Conservation (phyloP, 176 grass and related monocot species). For the Zea luxurians region DNA sequence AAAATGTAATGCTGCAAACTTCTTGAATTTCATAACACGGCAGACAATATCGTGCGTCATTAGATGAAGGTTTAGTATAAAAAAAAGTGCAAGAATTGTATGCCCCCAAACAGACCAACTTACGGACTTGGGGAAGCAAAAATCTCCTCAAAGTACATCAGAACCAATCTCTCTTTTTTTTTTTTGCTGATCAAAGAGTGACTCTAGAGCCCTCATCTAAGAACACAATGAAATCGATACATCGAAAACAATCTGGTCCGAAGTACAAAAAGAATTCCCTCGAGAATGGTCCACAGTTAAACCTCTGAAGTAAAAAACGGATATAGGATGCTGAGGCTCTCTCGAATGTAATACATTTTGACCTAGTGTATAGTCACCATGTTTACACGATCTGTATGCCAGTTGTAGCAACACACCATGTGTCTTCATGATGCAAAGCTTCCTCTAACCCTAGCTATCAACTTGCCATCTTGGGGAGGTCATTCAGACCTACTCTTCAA, state of each 20-base stretch:
- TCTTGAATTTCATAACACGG: neutral
- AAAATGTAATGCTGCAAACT: neutral
- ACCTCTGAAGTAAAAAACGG: slow-evolving; percentile 27
- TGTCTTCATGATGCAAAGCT: slow-evolving; percentile 12
- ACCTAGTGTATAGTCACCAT: slow-evolving; percentile 33
- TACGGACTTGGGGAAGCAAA: neutral
- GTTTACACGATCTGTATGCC: slow-evolving; percentile 24
- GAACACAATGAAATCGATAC: slow-evolving; percentile 11
- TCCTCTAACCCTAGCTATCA: slow-evolving; percentile 29
- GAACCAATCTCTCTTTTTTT: neutral
- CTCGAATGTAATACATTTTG: slow-evolving; percentile 21
- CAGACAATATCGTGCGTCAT: neutral
- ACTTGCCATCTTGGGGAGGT: slow-evolving; percentile 27
- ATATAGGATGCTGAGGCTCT: slow-evolving; percentile 32
- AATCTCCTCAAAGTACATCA: neutral
- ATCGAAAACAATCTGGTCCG: slow-evolving; percentile 30
- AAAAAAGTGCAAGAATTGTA: neutral
- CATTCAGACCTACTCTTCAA: slow-evolving; percentile 67
- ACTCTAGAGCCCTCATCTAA: neutral
- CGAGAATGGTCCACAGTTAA: neutral
- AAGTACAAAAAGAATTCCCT: slow-evolving; percentile 33
- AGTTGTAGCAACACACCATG: neutral
- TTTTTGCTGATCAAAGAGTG: slow-evolving; percentile 5
- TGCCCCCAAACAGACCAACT: neutral
- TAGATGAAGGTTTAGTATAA: neutral